Percentiles rank a stretch among this genome's conserved stretches.
Evolutionary conservation across 2,329 filamentous ascomycete species (phyloP).

Genomic region (Aspergillus costaricaensis): DNA sequence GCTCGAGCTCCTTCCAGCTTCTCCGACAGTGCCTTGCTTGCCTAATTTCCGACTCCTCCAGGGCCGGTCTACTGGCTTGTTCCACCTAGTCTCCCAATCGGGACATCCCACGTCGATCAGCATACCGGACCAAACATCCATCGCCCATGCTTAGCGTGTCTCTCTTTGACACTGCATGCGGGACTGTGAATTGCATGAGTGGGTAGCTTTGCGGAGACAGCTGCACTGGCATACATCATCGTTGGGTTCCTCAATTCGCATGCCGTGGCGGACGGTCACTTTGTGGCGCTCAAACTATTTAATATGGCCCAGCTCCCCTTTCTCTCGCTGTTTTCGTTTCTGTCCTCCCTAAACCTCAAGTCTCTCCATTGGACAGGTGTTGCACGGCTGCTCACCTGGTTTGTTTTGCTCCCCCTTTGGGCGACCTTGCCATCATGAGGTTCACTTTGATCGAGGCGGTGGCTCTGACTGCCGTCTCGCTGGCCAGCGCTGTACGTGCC

Average conservation of each 20-base stretch:
- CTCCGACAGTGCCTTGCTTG: neutral
- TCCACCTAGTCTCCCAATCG: constrained; percentile 1
- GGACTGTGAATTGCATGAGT: constrained; percentile 1
- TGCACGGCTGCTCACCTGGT: neutral
- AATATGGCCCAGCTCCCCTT: constrained; percentile 5
- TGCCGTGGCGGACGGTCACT: neutral
- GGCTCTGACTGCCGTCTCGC: constrained; percentile 33
- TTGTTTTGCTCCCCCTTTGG: constrained; percentile 5
- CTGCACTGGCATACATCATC: constrained; percentile 8
- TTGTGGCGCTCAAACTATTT: constrained; percentile 6
- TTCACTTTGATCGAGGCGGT: constrained; percentile 37
- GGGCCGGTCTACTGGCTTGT: neutral
- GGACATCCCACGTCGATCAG: constrained; percentile 4
- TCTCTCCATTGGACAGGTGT: neutral
- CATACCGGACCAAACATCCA: neutral
- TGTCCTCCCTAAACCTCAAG: neutral
- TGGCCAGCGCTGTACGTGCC: constrained; percentile 35
- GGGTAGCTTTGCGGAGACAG: constrained; percentile 7
- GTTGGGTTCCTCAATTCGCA: neutral
- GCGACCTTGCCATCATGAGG: constrained; percentile 33
- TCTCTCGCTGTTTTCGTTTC: neutral
- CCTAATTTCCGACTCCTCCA: constrained; percentile 4
- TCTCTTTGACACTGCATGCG: neutral
- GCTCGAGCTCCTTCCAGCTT: neutral
- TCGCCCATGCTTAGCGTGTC: neutral